phyloP scores from a whole-genome alignment of 2,329 filamentous ascomycete genomes.

The Nemania sp. region DNA sequence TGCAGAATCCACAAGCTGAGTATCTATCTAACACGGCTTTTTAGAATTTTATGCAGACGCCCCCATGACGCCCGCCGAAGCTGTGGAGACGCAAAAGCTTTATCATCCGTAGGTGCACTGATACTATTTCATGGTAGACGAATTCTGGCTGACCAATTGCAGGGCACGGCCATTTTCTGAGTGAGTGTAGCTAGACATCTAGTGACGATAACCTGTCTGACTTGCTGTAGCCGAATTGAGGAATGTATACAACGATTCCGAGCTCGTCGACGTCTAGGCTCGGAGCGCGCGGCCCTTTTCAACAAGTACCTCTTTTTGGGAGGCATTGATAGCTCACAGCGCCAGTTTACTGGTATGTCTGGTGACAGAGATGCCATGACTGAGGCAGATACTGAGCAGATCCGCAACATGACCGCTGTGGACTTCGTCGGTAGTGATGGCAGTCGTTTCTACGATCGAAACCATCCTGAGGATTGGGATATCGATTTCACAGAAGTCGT shows the following conservation, averaged over 20 bases:
- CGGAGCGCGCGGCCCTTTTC: slow-evolving; percentile 67
- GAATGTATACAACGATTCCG: slow-evolving; percentile 83
- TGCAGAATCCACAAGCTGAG: not conserved
- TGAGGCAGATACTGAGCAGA: slow-evolving; percentile 65
- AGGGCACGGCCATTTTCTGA: slow-evolving; percentile 60
- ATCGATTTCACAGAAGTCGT: slow-evolving; percentile 82
- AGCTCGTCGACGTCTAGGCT: slow-evolving; percentile 73
- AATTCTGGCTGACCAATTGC: slow-evolving; percentile 14
- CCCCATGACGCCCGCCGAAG: slow-evolving; percentile 72
- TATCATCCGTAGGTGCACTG: slow-evolving; percentile 64
- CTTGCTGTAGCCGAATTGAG: slow-evolving; percentile 70
- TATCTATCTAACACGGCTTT: slow-evolving; percentile 21
- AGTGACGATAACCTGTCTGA: slow-evolving; percentile 8
- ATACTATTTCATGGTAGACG: not conserved
- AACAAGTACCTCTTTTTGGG: slow-evolving; percentile 81
- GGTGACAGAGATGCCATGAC: slow-evolving; percentile 55
- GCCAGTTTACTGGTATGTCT: slow-evolving; percentile 65
- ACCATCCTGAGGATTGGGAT: slow-evolving; percentile 62
- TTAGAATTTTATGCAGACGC: slow-evolving; percentile 77
- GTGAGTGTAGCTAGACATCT: slow-evolving; percentile 47
- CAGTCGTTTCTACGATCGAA: slow-evolving; percentile 55
- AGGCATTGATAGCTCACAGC: slow-evolving; percentile 67
- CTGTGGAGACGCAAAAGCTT: slow-evolving; percentile 65
- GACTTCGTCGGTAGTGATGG: slow-evolving; percentile 59
- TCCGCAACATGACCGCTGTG: slow-evolving; percentile 66